These are phyloP conservation scores for Metrosideros polymorpha DNA, from an alignment of 441 rosid species.

Conservation along the genomic window DNA sequence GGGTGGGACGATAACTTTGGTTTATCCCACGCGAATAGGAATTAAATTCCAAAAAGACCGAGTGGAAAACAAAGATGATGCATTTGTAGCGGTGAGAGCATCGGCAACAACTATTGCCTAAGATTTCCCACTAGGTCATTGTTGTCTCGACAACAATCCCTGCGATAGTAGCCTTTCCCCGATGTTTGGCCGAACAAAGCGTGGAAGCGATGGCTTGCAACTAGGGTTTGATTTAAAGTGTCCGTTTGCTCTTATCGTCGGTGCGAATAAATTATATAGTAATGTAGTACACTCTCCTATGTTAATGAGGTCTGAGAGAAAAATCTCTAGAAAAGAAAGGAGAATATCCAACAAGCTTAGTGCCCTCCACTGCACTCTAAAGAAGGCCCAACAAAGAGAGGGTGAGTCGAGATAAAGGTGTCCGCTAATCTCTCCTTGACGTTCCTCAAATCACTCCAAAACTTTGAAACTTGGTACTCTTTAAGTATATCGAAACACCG, in stretches of 20 bases:
- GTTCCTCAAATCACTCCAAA: not conserved
- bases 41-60: not conserved
- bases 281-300: not conserved
- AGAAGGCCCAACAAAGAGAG: not conserved
- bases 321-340: not conserved
- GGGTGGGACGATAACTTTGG: not conserved
- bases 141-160: not conserved
- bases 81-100: not conserved
- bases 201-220: not conserved
- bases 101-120: not conserved
- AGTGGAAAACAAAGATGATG: not conserved
- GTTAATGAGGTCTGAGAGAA: not conserved
- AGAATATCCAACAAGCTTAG: not conserved
- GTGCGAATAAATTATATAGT: no score
- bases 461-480: not conserved
- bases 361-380: not conserved
- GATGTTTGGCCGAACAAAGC: not conserved
- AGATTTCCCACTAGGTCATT: not conserved
- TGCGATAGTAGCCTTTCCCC: not conserved
- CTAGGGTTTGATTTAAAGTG: not conserved
- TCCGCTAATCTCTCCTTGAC: not conserved
- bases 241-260: not conserved
- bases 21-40: fast-evolving
- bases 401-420: not conserved
- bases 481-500: not conserved